phyloP scores from a whole-genome alignment of 2,329 filamentous ascomycete genomes.

The Phialocephala sp. region DNA sequence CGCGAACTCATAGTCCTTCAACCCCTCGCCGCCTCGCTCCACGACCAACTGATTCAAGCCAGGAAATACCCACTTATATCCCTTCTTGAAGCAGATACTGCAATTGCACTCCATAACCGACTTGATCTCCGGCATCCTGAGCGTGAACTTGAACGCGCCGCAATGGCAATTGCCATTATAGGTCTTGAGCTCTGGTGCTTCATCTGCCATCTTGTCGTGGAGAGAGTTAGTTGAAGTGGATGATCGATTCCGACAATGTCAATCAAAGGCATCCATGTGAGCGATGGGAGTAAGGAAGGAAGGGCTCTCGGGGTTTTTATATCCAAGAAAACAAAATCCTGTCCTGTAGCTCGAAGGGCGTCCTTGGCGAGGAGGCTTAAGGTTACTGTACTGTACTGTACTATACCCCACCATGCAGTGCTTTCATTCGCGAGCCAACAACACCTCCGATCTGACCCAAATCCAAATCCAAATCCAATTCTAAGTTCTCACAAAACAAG shows the following conservation, averaged over 20 bases:
- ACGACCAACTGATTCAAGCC: conserved; percentile 47
- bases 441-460: not conserved
- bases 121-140: conserved; percentile 62
- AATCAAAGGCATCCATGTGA: too few species aligned
- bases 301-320: too few species aligned
- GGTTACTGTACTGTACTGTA: too few species aligned
- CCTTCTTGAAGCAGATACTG: conserved; percentile 64
- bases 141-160: conserved; percentile 57
- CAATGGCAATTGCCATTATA: conserved; percentile 65
- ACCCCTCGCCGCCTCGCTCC: conserved; percentile 51
- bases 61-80: conserved; percentile 48
- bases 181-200: conserved; percentile 21
- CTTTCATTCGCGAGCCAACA: too few species aligned
- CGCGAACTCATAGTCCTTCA: conserved; percentile 54
- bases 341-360: too few species aligned
- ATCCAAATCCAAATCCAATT: not conserved
- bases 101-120: conserved; percentile 66
- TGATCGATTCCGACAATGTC: not conserved
- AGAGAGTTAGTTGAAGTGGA: not conserved
- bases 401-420: too few species aligned
- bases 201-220: too few species aligned
- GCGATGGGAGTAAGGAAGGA: too few species aligned
- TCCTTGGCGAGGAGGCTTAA: too few species aligned
- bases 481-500: not conserved
- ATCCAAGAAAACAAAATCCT: too few species aligned